A percentile compares a stretch with the other conserved stretches of the same genome.
Evolutionary conservation across 169 alveolate genomes (phyloP).

Genomic region (Cryptosporidium muris): DNA sequence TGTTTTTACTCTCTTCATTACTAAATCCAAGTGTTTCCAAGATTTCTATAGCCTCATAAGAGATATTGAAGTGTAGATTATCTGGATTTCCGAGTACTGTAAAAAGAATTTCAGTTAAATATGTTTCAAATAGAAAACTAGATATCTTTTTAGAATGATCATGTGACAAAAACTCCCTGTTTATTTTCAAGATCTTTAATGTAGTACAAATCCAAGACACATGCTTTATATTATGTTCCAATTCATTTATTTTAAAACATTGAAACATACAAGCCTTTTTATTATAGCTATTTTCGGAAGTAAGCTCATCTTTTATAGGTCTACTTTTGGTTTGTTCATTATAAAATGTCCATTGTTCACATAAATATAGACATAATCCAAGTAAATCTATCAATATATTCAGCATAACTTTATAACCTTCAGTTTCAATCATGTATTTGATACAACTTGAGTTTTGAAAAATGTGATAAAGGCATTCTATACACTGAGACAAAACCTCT

Average conservation of each 20-base stretch:
- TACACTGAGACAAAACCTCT: neutral
- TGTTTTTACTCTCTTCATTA: neutral
- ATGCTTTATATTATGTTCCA: too few relatives aligned
- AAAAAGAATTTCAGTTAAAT: slow-evolving; percentile 5
- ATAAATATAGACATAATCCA: slow-evolving; percentile 13
- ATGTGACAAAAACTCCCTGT: too few relatives aligned
- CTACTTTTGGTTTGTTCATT: slow-evolving; percentile 7
- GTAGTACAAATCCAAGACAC: too few relatives aligned
- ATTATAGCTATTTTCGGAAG: neutral
- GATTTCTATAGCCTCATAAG: slow-evolving; percentile 6
- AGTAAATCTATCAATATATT: slow-evolving; percentile 7
- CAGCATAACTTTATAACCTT: neutral
- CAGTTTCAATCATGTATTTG: slow-evolving; percentile 27
- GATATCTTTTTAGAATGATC: too few relatives aligned
- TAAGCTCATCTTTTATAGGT: neutral
- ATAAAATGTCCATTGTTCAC: slow-evolving; percentile 16
- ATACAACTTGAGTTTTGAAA: slow-evolving; percentile 35
- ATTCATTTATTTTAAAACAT: too few relatives aligned
- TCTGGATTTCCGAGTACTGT: slow-evolving; percentile 5
- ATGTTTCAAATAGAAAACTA: too few relatives aligned
- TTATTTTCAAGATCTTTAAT: too few relatives aligned
- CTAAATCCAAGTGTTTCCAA: neutral
- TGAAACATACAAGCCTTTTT: neutral
- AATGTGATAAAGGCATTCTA: slow-evolving; percentile 50
- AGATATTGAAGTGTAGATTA: slow-evolving; percentile 1